Base-by-base conservation (phyloP, 2,329 filamentous ascomycete genomes). In the Anthostomella pinea region DNA sequence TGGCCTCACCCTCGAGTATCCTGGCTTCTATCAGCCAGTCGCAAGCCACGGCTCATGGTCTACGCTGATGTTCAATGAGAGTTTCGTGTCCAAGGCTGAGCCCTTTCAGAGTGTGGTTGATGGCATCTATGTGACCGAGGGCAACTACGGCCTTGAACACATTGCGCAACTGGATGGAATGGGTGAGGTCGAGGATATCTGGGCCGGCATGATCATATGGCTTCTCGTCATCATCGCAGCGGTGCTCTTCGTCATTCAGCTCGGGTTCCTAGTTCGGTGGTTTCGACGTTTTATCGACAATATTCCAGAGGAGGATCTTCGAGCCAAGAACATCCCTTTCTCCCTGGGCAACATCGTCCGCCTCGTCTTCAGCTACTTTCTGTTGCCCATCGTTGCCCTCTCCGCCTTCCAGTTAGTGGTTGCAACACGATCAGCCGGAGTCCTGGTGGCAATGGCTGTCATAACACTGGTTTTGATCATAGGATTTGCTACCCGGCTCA, bases 191-290 rank as follows among this genome's bases (percentile, higher is more conserved):
- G 69, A 81, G 42, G 93, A 98, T 58, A 79, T 96, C 14, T 98
- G 93, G 93, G 84, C 88, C 1, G 88, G 88, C 45, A 93, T 95
- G 83, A 87, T 93, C 57, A 72, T 96, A 28, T 97, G 89, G 83
- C 75, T 97, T 13, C 72, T 91, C 8, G 83, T 83, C 45, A 85
- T 95, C 45, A 75, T 94, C 41, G 80, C 65, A 24, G 70, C 69
- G 33, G 76, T 86, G 9, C 71, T 88, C 14, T 60, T 85, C 15
- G 62, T 91, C 14, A 82, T 83, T 30, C 89, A 96, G 59, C 51
- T 84, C 22, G 87, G 81, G 16, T 97, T 97, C 58, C 66, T 82
- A 4, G 58, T 74, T 22, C 86, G 87, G 43, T 95, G 86, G 86
- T 58, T 86, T 23, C 81, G 85, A 53, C 86, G 86, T 33, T 74